Evolutionary conservation across 75 land plant genomes (phyloP).

Genomic region (Gnetum montanum): DNA sequence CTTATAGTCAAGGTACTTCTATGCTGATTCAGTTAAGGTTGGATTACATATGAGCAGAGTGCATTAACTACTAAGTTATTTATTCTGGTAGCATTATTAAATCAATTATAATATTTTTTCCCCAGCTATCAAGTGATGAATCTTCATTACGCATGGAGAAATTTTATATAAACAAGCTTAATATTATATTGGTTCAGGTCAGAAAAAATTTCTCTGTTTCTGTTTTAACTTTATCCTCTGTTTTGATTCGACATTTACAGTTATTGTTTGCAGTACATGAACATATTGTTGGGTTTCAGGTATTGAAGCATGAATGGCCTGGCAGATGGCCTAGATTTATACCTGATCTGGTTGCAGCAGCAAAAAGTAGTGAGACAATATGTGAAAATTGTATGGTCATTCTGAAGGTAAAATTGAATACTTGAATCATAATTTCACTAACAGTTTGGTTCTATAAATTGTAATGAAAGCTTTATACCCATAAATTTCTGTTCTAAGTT

Average conservation of each 20-base stretch:
- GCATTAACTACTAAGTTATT: background rate
- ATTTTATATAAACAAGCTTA: slow-evolving; percentile 93
- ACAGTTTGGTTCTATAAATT: too few species aligned
- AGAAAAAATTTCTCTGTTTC: background rate
- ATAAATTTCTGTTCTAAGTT: too few species aligned
- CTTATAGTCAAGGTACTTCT: slow-evolving; percentile 84
- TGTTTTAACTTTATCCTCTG: background rate
- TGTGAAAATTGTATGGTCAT: slow-evolving; percentile 99
- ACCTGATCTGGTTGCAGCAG: slow-evolving; percentile 94
- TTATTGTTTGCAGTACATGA: background rate
- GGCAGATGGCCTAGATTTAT: slow-evolving; percentile 88
- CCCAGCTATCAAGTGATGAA: slow-evolving; percentile 93
- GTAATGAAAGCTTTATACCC: too few species aligned
- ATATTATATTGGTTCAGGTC: slow-evolving; percentile 93
- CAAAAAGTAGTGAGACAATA: slow-evolving; percentile 94
- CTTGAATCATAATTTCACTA: too few species aligned
- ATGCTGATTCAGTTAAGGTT: background rate
- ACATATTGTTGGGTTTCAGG: too few species aligned
- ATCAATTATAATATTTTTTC: background rate
- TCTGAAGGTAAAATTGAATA: slow-evolving; percentile 58
- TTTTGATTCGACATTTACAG: background rate
- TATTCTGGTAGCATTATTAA: background rate
- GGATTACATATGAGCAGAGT: background rate
- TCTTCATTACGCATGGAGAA: slow-evolving; percentile 69
- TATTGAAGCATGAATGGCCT: slow-evolving; percentile 99